Evolutionary conservation across 257 asterid genomes (phyloP), one percentile per base, ranked within the genome.

Genomic region (Ocimum tenuiflorum): DNA sequence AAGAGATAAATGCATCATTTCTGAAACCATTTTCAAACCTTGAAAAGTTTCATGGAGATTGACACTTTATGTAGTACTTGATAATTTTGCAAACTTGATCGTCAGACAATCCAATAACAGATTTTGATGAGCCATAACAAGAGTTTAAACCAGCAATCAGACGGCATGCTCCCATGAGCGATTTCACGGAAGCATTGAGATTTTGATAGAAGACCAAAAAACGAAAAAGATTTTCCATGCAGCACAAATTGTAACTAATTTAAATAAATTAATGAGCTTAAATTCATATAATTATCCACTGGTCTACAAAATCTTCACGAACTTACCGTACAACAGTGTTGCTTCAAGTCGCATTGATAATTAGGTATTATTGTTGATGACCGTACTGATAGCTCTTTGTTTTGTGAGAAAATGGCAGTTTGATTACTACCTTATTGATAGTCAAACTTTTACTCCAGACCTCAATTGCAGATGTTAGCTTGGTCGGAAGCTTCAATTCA

Each of bases 401-500:
- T 51, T 38, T 41, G 38, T 10, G 31, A 33, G n/a, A 27, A 72
- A 65, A 42, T 12, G 72, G 31, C 43, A 68, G 55, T 65, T 56
- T 31, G 41, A 36, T 45, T 27, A 69, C 65, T 59, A 46, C 67
- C 61, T 65, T 7, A 65, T 35, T 49, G 64, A 63, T 57, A 52
- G 42, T 39, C 60, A 52, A 24, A 35, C 9, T 57, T 54, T 57
- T 19, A 66, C 58, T 50, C 50, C 56, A 5, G 50, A 27, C 63
- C 68, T 65, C 14, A 64, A 19, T 75, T 59, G 20, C 42, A 58
- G 60, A 71, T 50, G 18, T 35, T 20, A 50, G 52, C 68, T 20
- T 65, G 60, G 42, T 38, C 2, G 6, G 61, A 76, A 36, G 56
- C 71, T 71, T 68, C 51, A 9, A 46, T 24, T 33, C 55, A 53